phyloP scores from a whole-genome alignment of 768 basidiomycete species.

The Cystobasidium onofrii region DNA sequence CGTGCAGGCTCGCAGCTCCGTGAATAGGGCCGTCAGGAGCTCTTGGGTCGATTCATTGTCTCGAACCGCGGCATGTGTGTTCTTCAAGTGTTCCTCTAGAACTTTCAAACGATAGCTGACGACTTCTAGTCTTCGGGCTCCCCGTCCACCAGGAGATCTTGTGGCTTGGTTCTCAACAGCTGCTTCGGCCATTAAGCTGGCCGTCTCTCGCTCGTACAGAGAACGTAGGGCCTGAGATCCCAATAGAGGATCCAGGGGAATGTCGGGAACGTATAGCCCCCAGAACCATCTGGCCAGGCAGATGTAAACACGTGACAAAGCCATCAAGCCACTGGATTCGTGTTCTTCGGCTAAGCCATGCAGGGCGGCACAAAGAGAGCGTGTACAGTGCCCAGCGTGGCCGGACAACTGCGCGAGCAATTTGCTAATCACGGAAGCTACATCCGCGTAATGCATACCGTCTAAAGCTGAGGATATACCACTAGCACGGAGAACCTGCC shows the following conservation, averaged over 20 bases:
- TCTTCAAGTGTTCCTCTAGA: neutral
- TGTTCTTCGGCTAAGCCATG: neutral
- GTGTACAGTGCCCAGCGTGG: neutral
- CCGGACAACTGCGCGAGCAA: neutral
- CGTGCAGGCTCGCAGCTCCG: conserved; percentile 62
- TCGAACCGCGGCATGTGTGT: neutral
- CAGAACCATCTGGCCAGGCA: conserved; percentile 50
- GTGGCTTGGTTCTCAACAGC: neutral
- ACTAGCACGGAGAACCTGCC: neutral
- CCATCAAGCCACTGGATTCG: neutral
- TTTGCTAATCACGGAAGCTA: neutral
- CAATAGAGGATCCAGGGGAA: conserved; percentile 77
- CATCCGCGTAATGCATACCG: neutral
- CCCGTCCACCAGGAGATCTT: neutral
- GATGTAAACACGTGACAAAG: conserved; percentile 7
- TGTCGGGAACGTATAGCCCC: conserved; percentile 68
- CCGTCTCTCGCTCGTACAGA: conserved; percentile 32
- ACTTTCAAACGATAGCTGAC: neutral
- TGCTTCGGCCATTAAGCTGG: neutral
- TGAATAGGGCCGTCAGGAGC: conserved; percentile 47
- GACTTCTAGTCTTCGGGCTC: neutral
- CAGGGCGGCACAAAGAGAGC: neutral
- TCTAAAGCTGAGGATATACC: neutral
- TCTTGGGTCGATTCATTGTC: neutral
- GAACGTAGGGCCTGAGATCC: conserved; percentile 47